Evolutionary conservation across 371 early-diverging fungal genomes (phyloP).

Genomic region (Thermomucor indicae-seudaticae): DNA sequence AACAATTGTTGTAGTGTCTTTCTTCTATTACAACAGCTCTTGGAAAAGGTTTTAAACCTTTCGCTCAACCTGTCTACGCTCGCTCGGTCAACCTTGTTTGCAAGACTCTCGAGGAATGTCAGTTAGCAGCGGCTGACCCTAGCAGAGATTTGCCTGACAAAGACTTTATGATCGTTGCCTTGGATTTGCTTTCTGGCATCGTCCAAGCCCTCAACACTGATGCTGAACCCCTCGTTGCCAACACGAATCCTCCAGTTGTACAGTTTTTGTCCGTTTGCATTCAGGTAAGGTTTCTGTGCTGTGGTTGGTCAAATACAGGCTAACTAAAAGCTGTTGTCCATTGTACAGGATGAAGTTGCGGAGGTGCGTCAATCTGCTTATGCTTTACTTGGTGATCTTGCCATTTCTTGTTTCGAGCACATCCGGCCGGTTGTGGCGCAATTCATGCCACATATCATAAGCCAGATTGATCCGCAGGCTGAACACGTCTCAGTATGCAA

Average conservation of each 20-base stretch:
- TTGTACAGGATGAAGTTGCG: conserved; percentile 65
- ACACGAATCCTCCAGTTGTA: conserved; percentile 67
- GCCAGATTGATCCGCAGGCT: conserved; percentile 62
- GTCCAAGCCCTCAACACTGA: conserved; percentile 83
- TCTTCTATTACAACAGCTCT: conserved; percentile 85
- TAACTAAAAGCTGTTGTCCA: conserved; percentile 65
- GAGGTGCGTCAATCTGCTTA: conserved; percentile 92
- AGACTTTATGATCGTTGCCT: conserved; percentile 92
- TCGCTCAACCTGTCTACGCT: conserved; percentile 79
- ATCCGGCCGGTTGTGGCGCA: conserved; percentile 67
- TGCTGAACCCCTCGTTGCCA: conserved; percentile 71
- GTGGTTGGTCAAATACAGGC: conserved; percentile 72
- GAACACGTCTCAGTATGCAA: conserved; percentile 77
- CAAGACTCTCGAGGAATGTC: conserved; percentile 66
- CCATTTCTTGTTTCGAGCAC: conserved; percentile 73
- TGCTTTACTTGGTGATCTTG: conserved; percentile 92
- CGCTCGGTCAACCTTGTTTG: conserved; percentile 82
- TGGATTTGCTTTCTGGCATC: conserved; percentile 91
- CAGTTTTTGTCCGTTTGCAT: conserved; percentile 77
- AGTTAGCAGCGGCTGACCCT: conserved; percentile 57
- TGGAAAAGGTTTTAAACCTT: conserved; percentile 80
- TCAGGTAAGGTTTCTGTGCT: conserved; percentile 45
- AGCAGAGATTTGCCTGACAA: conserved; percentile 76
- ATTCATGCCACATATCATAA: conserved; percentile 70
- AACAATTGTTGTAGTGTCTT: conserved; percentile 56